These are phyloP conservation scores for Calonectria pseudoturangicola DNA, from an alignment of 2,329 filamentous ascomycete species.

Conservation along the genomic window DNA sequence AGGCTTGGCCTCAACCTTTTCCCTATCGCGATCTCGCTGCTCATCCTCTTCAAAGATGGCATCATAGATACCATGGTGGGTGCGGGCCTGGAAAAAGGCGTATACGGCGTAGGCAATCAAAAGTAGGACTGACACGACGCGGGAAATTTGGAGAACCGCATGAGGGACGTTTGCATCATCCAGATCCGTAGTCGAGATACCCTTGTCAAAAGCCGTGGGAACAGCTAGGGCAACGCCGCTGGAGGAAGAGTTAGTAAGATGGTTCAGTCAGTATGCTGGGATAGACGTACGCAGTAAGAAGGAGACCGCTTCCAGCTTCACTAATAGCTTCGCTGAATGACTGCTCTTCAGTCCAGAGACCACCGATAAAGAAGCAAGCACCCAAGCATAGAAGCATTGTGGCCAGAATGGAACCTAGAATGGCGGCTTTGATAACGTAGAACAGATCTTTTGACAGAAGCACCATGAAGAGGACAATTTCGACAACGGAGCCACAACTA, in stretches of 20 bases:
- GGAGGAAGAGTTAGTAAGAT: constrained; percentile 50
- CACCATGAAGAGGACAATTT: constrained; percentile 89
- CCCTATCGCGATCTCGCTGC: constrained; percentile 77
- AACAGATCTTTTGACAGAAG: constrained; percentile 75
- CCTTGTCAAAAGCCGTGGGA: constrained; percentile 74
- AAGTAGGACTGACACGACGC: constrained; percentile 81
- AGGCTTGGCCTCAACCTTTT: constrained; percentile 75
- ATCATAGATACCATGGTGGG: constrained; percentile 86
- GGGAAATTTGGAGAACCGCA: constrained; percentile 79
- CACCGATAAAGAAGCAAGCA: constrained; percentile 86
- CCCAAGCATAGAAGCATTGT: constrained; percentile 89
- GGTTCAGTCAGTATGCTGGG: constrained; percentile 27
- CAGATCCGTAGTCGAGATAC: constrained; percentile 58
- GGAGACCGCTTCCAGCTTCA: constrained; percentile 85
- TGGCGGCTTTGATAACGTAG: constrained; percentile 87
- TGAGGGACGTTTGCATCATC: constrained; percentile 63
- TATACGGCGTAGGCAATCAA: constrained; percentile 81
- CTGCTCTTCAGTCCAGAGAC: constrained; percentile 80
- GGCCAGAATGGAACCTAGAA: constrained; percentile 87
- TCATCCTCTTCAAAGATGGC: constrained; percentile 84
- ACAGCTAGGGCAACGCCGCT: constrained; percentile 63
- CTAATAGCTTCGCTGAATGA: constrained; percentile 84
- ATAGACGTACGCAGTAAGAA: constrained; percentile 83
- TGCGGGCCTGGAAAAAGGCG: constrained; percentile 83
- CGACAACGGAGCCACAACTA: constrained; percentile 82